Base-by-base conservation (phyloP, 1,284 basidiomycete species). In the Cutaneotrichosporon sp. region DNA sequence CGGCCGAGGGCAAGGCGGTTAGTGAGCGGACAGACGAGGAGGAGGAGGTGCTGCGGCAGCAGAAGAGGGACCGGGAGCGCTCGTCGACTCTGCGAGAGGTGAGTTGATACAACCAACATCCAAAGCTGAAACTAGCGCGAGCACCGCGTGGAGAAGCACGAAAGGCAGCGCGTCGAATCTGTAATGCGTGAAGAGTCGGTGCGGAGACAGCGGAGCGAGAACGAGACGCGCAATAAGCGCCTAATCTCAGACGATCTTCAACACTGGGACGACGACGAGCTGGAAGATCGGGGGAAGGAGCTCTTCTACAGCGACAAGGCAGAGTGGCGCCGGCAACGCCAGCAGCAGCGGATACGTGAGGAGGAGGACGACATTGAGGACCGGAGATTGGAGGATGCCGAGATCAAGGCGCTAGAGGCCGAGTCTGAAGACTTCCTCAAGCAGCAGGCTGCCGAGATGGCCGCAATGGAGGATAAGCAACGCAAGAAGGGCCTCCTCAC, bases 251-350 rank as follows among this genome's bases (percentile, higher is more conserved):
- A 87, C 31, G 84, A 89, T 5, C 81, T 94, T 30, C 88, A 89
- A 65, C 80, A 88, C 1, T 95, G 90, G 90, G 92, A 96, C 72
- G 92, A 96, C 72, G 92, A 95, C 67, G 90, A 92, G 74, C 89
- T 89, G 68, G 90, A 90, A 66, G 92, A 75, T 34, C 65, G 71
- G 13, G 78, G 78, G 3, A 67, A 75, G 38, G 78, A 94, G 69
- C 73, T 87, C 31, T 95, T 91, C 80, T 94, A 92, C 72, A 84
- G 88, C 47, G 92, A 96, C 73, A 85, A 91, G 88, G 73, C 83
- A 10, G 86, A 89, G 32, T 96, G 92, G 92, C 86, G 92, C 26
- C 80, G 85, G 53, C 78, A 87, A 51, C 86, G 92, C 47, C 82
- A 85, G 6, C 84, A 89, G 36, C 82, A 88, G 53, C 84, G 93